A percentile compares a stretch with the other conserved stretches of the same genome.
Evolutionary conservation across 208 protist species (phyloP).

Genomic region (Trypanosomatidae sp.): DNA sequence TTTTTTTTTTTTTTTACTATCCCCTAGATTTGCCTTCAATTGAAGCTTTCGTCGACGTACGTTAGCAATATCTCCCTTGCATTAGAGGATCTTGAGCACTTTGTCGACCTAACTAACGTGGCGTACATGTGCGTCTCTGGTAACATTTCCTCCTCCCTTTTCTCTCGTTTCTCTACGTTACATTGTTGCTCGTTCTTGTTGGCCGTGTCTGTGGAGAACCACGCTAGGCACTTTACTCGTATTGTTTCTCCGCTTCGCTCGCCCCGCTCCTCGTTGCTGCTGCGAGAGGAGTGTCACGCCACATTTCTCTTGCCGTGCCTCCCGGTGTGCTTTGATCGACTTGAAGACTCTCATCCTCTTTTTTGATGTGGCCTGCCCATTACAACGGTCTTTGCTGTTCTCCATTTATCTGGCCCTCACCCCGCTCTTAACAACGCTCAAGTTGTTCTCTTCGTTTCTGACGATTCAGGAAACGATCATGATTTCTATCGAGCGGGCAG

Average conservation of each 20-base stretch:
- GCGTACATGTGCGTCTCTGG: not conserved
- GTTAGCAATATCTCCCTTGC: not conserved
- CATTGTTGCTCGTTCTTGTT: too few relatives aligned
- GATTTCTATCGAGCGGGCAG: constrained; percentile 37
- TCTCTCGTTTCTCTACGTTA: not conserved
- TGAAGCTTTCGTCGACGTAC: not conserved
- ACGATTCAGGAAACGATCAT: constrained; percentile 9
- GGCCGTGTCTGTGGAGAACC: not conserved
- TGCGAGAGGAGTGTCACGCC: not conserved
- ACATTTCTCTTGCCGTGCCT: not conserved
- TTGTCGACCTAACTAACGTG: not conserved
- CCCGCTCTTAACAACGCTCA: not conserved
- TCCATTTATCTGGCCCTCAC: not conserved
- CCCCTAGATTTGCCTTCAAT: not conserved
- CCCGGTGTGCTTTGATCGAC: too few relatives aligned
- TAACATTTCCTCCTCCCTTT: not conserved
- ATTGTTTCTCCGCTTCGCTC: not conserved
- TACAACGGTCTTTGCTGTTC: not conserved
- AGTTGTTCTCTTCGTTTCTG: not conserved
- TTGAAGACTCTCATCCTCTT: not conserved
- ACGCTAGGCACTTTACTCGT: not conserved
- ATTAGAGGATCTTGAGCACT: not conserved
- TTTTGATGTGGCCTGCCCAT: not conserved
- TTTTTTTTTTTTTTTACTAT: not conserved
- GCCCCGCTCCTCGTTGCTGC: not conserved